Conservation (phyloP, 2,329 filamentous ascomycete genomes). For the Zasmidium angulare region DNA sequence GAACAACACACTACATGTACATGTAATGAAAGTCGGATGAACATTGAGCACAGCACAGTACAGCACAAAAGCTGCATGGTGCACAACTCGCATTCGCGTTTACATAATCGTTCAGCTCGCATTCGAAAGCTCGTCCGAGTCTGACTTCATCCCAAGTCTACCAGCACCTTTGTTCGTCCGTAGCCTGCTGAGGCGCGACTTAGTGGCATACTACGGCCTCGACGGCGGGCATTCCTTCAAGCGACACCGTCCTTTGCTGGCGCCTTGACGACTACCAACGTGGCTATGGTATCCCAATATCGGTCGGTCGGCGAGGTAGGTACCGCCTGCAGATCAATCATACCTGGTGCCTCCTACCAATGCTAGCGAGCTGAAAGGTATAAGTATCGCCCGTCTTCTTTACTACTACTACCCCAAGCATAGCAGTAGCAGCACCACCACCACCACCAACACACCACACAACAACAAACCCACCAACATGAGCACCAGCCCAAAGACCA, state of each 20-base stretch:
- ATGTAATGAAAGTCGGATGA: neutral
- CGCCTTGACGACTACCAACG: neutral
- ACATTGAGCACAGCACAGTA: no score
- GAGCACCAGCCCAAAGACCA: constrained; percentile 27
- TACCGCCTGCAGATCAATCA: neutral
- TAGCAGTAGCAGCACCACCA: neutral
- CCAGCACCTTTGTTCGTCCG: neutral
- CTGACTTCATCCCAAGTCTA: neutral
- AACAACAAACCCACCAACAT: constrained; percentile 8
- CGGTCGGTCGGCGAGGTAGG: neutral
- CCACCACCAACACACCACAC: neutral
- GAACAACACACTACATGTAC: no score
- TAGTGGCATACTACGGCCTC: neutral
- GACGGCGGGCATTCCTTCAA: neutral
- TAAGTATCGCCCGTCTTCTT: neutral
- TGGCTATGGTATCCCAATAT: neutral
- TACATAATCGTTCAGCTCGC: neutral
- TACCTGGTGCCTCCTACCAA: neutral
- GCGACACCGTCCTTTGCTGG: neutral
- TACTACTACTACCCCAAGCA: no score
- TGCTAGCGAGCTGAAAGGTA: neutral
- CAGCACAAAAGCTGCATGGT: neutral
- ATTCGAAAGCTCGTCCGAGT: neutral
- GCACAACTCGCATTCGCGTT: constrained; percentile 2
- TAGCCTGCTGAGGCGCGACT: neutral